Conservation (phyloP, 768 basidiomycete species). For the Suillus bovinus region DNA sequence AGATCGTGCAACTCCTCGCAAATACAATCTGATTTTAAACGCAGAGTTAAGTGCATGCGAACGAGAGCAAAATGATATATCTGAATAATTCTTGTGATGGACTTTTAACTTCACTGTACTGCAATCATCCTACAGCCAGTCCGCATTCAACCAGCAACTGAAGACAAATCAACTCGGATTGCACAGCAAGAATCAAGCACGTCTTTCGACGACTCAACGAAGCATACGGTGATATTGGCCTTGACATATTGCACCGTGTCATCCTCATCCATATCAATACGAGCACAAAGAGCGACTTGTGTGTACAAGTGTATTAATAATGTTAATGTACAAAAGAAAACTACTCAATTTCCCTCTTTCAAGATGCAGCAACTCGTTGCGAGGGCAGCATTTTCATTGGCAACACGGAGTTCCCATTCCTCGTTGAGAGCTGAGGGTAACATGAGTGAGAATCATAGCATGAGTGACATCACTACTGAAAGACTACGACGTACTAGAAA, state of each 20-base stretch:
- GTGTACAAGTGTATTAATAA: background rate
- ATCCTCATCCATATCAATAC: background rate
- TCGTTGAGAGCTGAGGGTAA: background rate
- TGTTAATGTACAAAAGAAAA: background rate
- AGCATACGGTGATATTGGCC: too few relatives aligned
- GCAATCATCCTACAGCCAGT: too few relatives aligned
- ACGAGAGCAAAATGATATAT: too few relatives aligned
- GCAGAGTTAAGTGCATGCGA: too few relatives aligned
- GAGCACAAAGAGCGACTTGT: background rate
- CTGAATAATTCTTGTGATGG: too few relatives aligned
- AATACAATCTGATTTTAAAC: too few relatives aligned
- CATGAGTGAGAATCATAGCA: background rate
- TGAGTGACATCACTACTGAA: background rate
- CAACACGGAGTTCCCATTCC: background rate
- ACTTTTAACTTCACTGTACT: too few relatives aligned
- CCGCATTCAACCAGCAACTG: too few relatives aligned
- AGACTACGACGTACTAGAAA: background rate
- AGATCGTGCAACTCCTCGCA: too few relatives aligned
- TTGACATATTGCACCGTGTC: background rate
- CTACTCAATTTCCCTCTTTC: background rate
- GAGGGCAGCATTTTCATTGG: background rate
- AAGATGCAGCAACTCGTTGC: background rate
- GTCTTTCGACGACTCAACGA: too few relatives aligned
- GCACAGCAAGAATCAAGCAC: too few relatives aligned
- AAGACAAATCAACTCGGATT: too few relatives aligned